Percentiles rank a stretch among this genome's conserved stretches.
Conservation (phyloP, 805 yeast genomes). For the Candida succiphila region DNA sequence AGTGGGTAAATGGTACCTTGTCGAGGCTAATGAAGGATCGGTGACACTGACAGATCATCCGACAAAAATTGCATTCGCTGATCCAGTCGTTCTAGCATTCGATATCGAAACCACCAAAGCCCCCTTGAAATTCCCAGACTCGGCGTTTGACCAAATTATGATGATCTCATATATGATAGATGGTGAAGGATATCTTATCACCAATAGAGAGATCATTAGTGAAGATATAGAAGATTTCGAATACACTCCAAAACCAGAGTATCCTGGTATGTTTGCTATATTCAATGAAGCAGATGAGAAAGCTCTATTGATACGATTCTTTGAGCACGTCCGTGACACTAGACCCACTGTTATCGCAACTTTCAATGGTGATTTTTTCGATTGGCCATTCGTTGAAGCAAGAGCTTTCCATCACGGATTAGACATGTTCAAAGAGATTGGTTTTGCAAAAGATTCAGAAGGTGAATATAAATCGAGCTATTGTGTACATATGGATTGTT, state of each 20-base stretch:
- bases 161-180: slow-evolving; percentile 99
- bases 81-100: slow-evolving; percentile 92
- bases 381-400: slow-evolving; percentile 97
- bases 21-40: slow-evolving; percentile 51
- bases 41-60: slow-evolving; percentile 47
- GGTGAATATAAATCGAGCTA: slow-evolving; percentile 89
- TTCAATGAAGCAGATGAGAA: slow-evolving; percentile 86
- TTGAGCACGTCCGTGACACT: slow-evolving; percentile 81
- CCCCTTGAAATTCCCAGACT: slow-evolving; percentile 92
- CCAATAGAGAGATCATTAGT: slow-evolving; percentile 88
- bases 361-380: slow-evolving; percentile 96
- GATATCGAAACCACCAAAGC: slow-evolving; percentile 98
- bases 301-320: slow-evolving; percentile 63
- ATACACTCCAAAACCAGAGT: slow-evolving; percentile 95
- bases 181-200: slow-evolving; percentile 90
- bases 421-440: slow-evolving; percentile 87
- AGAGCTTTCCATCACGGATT: slow-evolving; percentile 78
- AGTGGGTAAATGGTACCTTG: slow-evolving; percentile 94
- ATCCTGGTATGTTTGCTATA: slow-evolving; percentile 79
- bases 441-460: slow-evolving; percentile 80
- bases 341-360: slow-evolving; percentile 97
- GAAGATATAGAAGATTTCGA: slow-evolving; percentile 96
- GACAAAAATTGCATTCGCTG: slow-evolving; percentile 88
- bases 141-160: slow-evolving; percentile 86
- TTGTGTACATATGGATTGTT: slow-evolving; percentile 97